Percentiles rank a stretch among this genome's conserved stretches.
These are phyloP conservation scores for Sugiyamaella chiloensis DNA, from an alignment of 805 yeast genomes.

Conservation along the genomic window DNA sequence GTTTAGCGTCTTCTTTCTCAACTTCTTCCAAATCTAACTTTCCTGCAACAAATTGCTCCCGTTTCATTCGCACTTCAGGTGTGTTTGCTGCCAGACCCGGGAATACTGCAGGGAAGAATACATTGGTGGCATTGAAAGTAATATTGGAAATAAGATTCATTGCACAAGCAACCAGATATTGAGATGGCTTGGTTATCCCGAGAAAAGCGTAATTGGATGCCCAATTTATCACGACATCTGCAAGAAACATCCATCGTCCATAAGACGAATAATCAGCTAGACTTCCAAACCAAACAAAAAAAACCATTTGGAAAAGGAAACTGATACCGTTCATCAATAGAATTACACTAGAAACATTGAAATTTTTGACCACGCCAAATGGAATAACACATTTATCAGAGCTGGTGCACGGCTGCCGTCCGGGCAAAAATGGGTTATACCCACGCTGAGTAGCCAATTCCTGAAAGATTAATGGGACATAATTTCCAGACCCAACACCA, in stretches of 20 bases:
- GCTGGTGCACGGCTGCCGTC: conserved; percentile 14
- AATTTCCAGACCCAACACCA: conserved; percentile 16
- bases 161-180: conserved; percentile 8
- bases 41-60: conserved; percentile 14
- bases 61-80: conserved; percentile 15
- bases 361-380: conserved; percentile 11
- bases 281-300: conserved; percentile 16
- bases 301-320: conserved; percentile 15
- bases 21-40: conserved; percentile 12
- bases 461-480: conserved; percentile 16
- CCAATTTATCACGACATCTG: conserved; percentile 11
- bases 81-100: conserved; percentile 17
- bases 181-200: conserved; percentile 9
- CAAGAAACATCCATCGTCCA: conserved; percentile 16
- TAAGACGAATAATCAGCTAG: conserved; percentile 15
- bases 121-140: conserved; percentile 15
- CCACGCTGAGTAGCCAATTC: conserved; percentile 15
- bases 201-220: conserved; percentile 14
- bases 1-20: conserved; percentile 15
- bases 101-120: conserved; percentile 18
- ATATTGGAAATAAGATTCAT: conserved; percentile 16
- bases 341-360: conserved; percentile 14
- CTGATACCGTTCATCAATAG: conserved; percentile 16
- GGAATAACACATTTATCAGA: conserved; percentile 13
- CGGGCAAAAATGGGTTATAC: conserved; percentile 12